These are phyloP conservation scores for Plasmopara viticola DNA, from an alignment of 352 stramenopile genomes.

Conservation along the genomic window DNA sequence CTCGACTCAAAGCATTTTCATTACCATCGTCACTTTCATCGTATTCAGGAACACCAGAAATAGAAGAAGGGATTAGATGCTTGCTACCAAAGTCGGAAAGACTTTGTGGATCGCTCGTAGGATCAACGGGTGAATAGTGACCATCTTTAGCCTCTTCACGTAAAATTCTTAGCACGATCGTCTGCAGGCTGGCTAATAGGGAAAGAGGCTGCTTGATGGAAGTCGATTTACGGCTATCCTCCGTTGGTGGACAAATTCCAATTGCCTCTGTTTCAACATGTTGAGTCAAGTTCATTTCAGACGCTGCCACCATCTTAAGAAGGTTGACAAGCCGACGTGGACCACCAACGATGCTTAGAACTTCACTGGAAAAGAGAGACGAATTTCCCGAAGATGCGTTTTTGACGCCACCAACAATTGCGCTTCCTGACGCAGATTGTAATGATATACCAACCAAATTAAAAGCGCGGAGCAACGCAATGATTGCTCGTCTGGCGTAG, in stretches of 20 bases:
- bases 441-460: constrained; percentile 1
- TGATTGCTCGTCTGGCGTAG: constrained; percentile 63
- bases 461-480: constrained; percentile 26
- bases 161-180: constrained; percentile 49
- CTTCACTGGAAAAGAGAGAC: constrained; percentile 24
- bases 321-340: constrained; percentile 72
- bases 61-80: not conserved
- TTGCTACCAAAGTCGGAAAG: no score
- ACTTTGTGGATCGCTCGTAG: no score
- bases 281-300: constrained; percentile 55
- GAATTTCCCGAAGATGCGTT: constrained; percentile 7
- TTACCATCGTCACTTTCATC: constrained; percentile 20
- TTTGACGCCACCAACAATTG: constrained; percentile 7
- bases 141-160: constrained; percentile 43
- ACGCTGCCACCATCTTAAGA: constrained; percentile 75
- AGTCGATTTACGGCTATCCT: constrained; percentile 2
- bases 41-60: constrained; percentile 7
- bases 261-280: constrained; percentile 10
- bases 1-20: constrained; percentile 29
- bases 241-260: not conserved
- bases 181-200: constrained; percentile 45
- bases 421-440: not conserved
- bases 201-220: constrained; percentile 25
- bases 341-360: constrained; percentile 53
- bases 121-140: constrained; percentile 3